Base-by-base conservation (phyloP, 2,329 filamentous ascomycete species). In the Nannizzia gypsea region DNA sequence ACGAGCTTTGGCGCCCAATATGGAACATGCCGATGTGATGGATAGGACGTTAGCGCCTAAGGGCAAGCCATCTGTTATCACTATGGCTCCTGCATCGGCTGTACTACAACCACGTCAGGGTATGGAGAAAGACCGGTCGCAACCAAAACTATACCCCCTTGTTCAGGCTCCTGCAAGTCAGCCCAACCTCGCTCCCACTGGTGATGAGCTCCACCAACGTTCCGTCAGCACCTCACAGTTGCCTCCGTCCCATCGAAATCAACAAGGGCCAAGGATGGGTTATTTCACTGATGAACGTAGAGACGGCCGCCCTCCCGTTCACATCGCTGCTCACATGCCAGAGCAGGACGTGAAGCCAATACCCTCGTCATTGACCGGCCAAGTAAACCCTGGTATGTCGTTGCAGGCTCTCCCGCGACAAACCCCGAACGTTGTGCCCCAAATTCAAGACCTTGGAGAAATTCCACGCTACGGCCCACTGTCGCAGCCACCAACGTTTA, bases 211-310 rank as follows among this genome's bases (percentile, higher is more conserved):
- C 34, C 64, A 68, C 31, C 60, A 57, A 48, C 69, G 70, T 40
- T 63, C 66, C 40, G 70, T 70, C 58, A 71, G 71, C 28, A 63
- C 66, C 3, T 62, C 65, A 3, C 68, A 74, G 44, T 61, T 69
- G 13, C 66, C 67, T 22, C 64, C 68, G 44, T 63, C 68, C 13
- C 69, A 70, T 62, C 70, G 70, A 28, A 64, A 69, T 20, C 65
- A 65, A 42, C 70, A 69, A 61, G 76, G 76, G n/a, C 76, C 76
- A 6, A 73, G 71, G 28, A 60, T 72, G 58, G 76, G 76, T 42
- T 75, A 74, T 55, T 78, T 78, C 60, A 71, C 71, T 31, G 75
- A 78, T 11, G 74, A 75, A 6, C 66, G 71, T 26, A 66, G 71
- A 36, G 73, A 74, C 17, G 64, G 52, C 36, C 62, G 67, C 48